Evolutionary conservation across 495 filamentous ascomycete genomes (phyloP), one percentile per base, ranked within the genome.

Genomic region (Hypoxylon rickii): DNA sequence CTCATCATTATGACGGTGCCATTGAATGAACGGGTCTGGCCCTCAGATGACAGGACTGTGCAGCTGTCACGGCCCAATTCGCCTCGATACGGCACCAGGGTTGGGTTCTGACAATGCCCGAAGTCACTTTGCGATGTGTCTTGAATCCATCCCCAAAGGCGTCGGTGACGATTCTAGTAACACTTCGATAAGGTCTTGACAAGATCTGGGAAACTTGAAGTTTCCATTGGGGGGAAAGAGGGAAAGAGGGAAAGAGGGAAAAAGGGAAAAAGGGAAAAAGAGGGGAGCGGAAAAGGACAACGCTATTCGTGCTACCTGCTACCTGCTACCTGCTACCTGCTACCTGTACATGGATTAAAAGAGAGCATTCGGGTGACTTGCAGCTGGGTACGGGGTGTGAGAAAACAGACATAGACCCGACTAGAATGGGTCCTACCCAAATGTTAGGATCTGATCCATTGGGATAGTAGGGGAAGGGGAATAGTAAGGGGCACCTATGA

Each of bases 41-140:
- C 42, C 48, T 54, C 44, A 48, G 53, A 20, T 50, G 36, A 36
- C 42, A 57, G 38, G 47, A 52, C 44, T 24, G 48, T 57, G 49
- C 59, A 53, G 48, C 29, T 63, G 44, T 44, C 44, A 54, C 52
- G 38, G 53, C 59, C 43, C 39, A 63, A 63, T 63, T 63, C 49
- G 48, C 53, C 59, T 49, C 59, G 34, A 57, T 44, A 51, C 32
- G 32, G 46, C 48, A 54, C 16, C 38, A 34, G 38, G 13, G 26
- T 63, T 52, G 43, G 59, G 53, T 33, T 40, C 55, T n/a, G 52
- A 33, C 42, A 46, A 49, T 36, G 47, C 42, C 44, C 11, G 36
- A 55, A 34, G 18, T 36, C 3, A n/a, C n/a, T 12, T 13, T 17
- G 34, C 13, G 18, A 18, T 13, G 32, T 12, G n/a, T 34, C 12